These are phyloP conservation scores for Neofusicoccum ribis DNA, from an alignment of 2,329 filamentous ascomycete genomes.

Conservation along the genomic window DNA sequence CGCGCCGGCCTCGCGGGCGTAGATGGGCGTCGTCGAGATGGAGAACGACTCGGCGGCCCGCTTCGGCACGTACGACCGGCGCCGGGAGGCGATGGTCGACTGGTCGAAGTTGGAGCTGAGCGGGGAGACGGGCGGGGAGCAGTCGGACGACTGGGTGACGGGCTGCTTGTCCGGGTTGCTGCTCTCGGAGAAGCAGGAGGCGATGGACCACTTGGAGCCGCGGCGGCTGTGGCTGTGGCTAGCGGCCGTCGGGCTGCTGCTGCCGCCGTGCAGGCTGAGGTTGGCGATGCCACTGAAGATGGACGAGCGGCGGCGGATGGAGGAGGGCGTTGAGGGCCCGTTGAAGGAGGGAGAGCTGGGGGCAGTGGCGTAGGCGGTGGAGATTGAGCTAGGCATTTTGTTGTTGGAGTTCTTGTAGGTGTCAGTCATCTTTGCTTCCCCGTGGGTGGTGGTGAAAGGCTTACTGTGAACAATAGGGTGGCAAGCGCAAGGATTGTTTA, in stretches of 20 bases:
- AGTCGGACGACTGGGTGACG: neutral
- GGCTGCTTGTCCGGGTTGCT: neutral
- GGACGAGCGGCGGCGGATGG: conserved; percentile 20
- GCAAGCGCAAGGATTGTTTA: neutral
- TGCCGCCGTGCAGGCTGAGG: conserved; percentile 11
- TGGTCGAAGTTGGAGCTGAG: neutral
- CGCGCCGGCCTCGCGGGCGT: neutral
- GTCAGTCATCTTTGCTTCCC: neutral
- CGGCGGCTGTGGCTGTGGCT: neutral
- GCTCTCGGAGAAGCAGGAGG: conserved; percentile 7
- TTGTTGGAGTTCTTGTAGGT: neutral
- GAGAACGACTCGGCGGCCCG: conserved; percentile 2
- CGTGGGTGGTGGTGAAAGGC: neutral
- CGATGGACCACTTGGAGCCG: conserved; percentile 1
- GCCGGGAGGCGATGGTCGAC: neutral
- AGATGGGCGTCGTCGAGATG: neutral
- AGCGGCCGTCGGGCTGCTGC: neutral
- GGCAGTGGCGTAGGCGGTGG: conserved; percentile 17
- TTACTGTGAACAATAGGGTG: neutral
- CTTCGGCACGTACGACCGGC: conserved; percentile 10
- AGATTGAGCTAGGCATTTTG: neutral
- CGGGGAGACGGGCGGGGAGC: neutral
- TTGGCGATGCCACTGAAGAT: conserved; percentile 20
- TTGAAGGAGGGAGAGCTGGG: conserved; percentile 20
- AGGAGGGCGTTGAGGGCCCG: neutral